Evolutionary conservation across 176 grass and related monocot species (phyloP), one percentile per base, ranked within the genome.

Genomic region (Stipa capillata): DNA sequence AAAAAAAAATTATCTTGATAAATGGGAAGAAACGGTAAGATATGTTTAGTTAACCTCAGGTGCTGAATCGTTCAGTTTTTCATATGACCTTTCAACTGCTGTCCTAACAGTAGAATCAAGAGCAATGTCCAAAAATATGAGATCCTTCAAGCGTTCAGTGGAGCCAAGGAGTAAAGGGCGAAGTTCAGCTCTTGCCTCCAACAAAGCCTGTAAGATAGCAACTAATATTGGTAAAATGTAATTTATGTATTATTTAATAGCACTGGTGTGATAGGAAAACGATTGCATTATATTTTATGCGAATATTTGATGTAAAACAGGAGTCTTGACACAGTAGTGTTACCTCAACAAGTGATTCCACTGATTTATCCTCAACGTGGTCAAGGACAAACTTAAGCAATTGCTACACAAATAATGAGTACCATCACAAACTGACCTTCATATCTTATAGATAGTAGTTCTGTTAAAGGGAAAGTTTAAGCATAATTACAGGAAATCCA

Each of bases 71-170:
- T 90, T 92, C 55, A 97, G 71, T 43, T 94, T 80, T 49, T 88
- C 91, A 55, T 94, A 97, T 79, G 80, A 88, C 59, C 94, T 94
- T 79, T 97, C 94, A 79, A 90, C 73, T 88, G 87, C 89, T 87
- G 94, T 94, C 66, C 94, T 91, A 41, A 97, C 90, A 69, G 94
- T 92, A 71, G 91, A 94, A 82, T 97, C 94, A 86, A 97, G 91
- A 81, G 94, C 87, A 76, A 94, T 86, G 80, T 97, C 94, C 82
- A 97, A 90, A 86, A 97, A 97, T 75, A 97, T 86, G 54, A 97
- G 82, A 83, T 97, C 94, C 53, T 97, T 97, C 79, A 88, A 82
- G 75, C 91, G 91, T 76, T 94, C 87, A 25, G 79, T 73, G 4
- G 94, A 84, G 33, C 53, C 65, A 50, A 90, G 78, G 47, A 97